phyloP scores from a whole-genome alignment of 1,284 basidiomycete species.

The Malassezia equina region DNA sequence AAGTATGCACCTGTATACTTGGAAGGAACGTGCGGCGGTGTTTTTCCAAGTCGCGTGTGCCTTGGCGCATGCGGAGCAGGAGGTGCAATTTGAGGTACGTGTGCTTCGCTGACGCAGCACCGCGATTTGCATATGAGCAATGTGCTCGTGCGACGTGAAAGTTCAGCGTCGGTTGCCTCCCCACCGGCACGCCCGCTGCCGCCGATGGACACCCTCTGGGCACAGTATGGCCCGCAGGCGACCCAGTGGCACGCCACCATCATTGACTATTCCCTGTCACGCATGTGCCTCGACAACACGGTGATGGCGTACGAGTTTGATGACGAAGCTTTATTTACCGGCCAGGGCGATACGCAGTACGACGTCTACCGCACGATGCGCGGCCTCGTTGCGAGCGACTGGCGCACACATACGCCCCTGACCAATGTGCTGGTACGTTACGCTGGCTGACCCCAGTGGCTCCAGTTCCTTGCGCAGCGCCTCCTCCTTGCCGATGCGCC shows the following conservation, averaged over 20 bases:
- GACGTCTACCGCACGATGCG: slow-evolving; percentile 86
- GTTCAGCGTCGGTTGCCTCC: neutral
- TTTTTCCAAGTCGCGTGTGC: slow-evolving; percentile 80
- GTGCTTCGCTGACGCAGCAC: slow-evolving; percentile 53
- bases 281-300: slow-evolving; percentile 45
- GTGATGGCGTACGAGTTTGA: slow-evolving; percentile 40
- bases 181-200: too few species aligned
- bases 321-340: slow-evolving; percentile 47
- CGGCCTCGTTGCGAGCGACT: slow-evolving; percentile 55
- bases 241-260: slow-evolving; percentile 66
- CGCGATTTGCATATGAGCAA: slow-evolving; percentile 98
- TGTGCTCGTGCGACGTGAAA: slow-evolving; percentile 58
- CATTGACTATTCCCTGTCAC: slow-evolving; percentile 86
- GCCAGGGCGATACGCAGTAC: slow-evolving; percentile 82
- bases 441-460: slow-evolving; percentile 57
- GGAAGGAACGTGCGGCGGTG: slow-evolving; percentile 73
- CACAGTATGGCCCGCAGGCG: slow-evolving; percentile 39
- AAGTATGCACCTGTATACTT: slow-evolving; percentile 64
- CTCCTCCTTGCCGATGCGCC: slow-evolving; percentile 51
- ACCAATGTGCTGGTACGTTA: slow-evolving; percentile 78
- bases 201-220: neutral
- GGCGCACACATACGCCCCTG: slow-evolving; percentile 65
- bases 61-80: slow-evolving; percentile 66
- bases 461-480: slow-evolving; percentile 66
- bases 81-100: slow-evolving; percentile 63